Percentiles rank a stretch among this genome's conserved stretches.
phyloP scores from a whole-genome alignment of 1,284 basidiomycete genomes.

The Bjerkandera adusta region DNA sequence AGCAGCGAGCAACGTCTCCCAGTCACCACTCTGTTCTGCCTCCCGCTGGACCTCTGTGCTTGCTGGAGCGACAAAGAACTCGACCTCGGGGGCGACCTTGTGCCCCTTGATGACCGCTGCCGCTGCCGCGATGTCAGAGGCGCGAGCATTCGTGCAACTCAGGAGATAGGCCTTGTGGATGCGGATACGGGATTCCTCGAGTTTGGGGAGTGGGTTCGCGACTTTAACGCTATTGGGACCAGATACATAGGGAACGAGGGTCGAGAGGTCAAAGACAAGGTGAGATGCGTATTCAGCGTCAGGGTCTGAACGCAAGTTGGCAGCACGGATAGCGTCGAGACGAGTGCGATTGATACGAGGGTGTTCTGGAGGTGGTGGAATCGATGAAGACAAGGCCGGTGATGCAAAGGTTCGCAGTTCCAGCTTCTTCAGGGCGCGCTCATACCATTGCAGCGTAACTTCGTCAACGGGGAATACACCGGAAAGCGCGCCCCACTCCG shows the following conservation, averaged over 20 bases:
- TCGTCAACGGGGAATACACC: conserved; percentile 95
- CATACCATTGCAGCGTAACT: conserved; percentile 86
- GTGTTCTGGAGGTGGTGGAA: conserved; percentile 77
- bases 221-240: conserved; percentile 98
- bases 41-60: conserved; percentile 91
- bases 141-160: conserved; percentile 96
- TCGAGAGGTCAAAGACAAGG: conserved; percentile 89
- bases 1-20: conserved; percentile 82
- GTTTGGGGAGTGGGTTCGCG: conserved; percentile 83
- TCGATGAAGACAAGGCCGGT: conserved; percentile 41
- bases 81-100: conserved; percentile 86
- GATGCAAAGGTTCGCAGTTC: conserved; percentile 80
- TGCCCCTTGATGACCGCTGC: conserved; percentile 86
- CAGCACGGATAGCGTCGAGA: conserved; percentile 63
- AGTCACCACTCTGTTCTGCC: conserved; percentile 83
- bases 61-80: conserved; percentile 98
- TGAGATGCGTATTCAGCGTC: conserved; percentile 87
- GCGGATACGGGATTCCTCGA: conserved; percentile 72
- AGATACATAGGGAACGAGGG: conserved; percentile 93
- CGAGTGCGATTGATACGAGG: conserved; percentile 83
- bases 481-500: conserved; percentile 97
- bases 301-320: conserved; percentile 68
- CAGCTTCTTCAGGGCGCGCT: conserved; percentile 71
- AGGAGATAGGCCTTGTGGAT: conserved; percentile 99
- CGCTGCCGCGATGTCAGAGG: conserved; percentile 92